Base-by-base conservation (phyloP, 371 early-diverging fungal species). In the Mortierella sp. region DNA sequence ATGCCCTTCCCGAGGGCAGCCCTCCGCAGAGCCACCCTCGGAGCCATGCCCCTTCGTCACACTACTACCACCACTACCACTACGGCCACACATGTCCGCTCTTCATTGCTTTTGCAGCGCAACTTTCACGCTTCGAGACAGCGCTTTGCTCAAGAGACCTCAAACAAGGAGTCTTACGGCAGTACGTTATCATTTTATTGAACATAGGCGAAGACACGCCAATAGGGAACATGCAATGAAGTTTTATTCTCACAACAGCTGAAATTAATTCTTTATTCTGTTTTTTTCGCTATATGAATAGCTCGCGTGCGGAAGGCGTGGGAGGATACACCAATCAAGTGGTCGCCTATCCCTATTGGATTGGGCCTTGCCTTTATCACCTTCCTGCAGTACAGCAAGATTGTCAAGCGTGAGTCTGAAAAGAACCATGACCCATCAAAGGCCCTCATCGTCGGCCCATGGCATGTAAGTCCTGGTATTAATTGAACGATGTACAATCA, bases 311-410 rank as follows among this genome's bases (percentile, higher is more conserved):
- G 75, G 72, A 78, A 83, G 58, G 89, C 91, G 2, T 93, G 93
- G 94, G 91, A 89, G 46, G 91, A 88, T 27, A 92, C 91, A 5
- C 88, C 92, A 44, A 83, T 90, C 29, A 91, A 93, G 51, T 96
- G 96, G 96, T 90, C 93, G 48, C 95, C 94, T 65, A 96, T 96
- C 73, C 95, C 97, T 0, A 91, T 94, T 7, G 94, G 95, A 43
- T 88, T 95, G n/a, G 98, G 98, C 55, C 81, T 98, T 1, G 92
- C 93, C 21, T 92, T 94, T 49, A 92, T 98, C 75, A 93, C 93
- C 4, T 87, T 92, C 49, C 90, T 95, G 70, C 95, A 96, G 71
- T 93, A 80, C 82, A 91, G 78, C 90, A 92, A 83, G 89, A 92
- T 70, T 68, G 51, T 74, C 77, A 77, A 71, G 24, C 81, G 88